These are phyloP conservation scores for Camellia sinensis DNA, from an alignment of 148 eudicot genomes.

Conservation along the genomic window DNA sequence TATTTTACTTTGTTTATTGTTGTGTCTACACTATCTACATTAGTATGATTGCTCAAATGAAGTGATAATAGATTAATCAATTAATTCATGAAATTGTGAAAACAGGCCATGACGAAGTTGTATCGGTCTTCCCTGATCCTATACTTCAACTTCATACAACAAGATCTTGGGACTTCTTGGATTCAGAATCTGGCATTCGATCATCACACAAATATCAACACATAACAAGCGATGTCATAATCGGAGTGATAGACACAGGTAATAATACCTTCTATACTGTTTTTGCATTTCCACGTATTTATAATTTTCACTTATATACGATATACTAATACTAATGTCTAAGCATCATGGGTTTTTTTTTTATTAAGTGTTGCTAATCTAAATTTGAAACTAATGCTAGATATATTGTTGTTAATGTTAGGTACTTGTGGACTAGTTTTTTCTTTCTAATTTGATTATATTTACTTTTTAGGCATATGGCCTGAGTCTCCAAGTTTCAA, in stretches of 20 bases:
- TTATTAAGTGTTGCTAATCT: no score
- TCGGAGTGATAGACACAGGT: slow-evolving; percentile 76
- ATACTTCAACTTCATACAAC: slow-evolving; percentile 55
- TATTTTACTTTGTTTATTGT: no score
- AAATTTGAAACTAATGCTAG: no score
- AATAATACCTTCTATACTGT: no score
- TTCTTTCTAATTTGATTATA: background rate
- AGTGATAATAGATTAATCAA: background rate
- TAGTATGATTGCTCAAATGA: no score
- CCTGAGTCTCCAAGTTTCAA: slow-evolving; percentile 76
- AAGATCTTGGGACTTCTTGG: slow-evolving; percentile 66
- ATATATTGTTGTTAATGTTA: background rate
- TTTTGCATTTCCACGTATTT: background rate
- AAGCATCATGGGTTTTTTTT: no score
- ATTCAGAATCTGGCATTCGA: slow-evolving; percentile 32
- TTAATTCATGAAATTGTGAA: background rate
- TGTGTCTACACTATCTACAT: no score
- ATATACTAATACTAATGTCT: no score
- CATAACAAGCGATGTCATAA: slow-evolving; percentile 42
- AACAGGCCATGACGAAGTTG: slow-evolving; percentile 53
- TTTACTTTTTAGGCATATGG: slow-evolving; percentile 44
- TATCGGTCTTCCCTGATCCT: slow-evolving; percentile 65
- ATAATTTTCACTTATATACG: no score
- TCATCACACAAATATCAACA: background rate
- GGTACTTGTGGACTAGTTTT: background rate